Conservation (phyloP, 1,284 basidiomycete species). For the Afroboletus lepidellus region DNA sequence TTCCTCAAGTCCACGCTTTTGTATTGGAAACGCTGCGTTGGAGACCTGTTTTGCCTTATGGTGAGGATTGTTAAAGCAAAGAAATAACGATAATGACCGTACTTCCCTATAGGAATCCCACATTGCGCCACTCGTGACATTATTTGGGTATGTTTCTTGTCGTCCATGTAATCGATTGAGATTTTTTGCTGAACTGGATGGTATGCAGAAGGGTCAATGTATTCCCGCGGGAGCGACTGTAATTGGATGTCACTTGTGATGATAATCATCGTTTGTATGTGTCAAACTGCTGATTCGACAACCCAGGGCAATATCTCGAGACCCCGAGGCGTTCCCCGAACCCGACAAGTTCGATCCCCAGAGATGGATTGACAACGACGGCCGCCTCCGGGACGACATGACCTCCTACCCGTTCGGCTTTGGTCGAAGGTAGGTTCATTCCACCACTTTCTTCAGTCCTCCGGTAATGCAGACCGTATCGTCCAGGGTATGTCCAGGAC, state of each 20-base stretch:
- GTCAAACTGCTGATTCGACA: not conserved
- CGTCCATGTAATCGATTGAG: not conserved
- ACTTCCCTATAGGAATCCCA: slow-evolving; percentile 42
- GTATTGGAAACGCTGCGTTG: slow-evolving; percentile 64
- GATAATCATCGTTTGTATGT: not conserved
- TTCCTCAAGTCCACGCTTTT: slow-evolving; percentile 60
- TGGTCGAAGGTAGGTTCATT: not conserved
- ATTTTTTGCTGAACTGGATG: not conserved
- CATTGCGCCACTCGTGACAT: slow-evolving; percentile 61
- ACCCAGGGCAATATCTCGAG: not conserved
- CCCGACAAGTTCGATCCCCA: not conserved
- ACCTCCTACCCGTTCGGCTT: not conserved
- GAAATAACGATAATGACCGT: not conserved
- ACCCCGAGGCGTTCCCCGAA: not conserved
- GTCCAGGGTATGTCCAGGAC: not conserved
- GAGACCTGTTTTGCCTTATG: slow-evolving; percentile 56
- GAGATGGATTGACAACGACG: not conserved
- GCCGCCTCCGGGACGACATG: not conserved
- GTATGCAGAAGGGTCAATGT: not conserved
- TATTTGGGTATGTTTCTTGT: slow-evolving; percentile 45
- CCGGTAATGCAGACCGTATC: not conserved
- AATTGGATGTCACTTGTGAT: not conserved
- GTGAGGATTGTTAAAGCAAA: slow-evolving; percentile 32
- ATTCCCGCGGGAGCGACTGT: not conserved
- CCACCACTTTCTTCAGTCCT: no score